Percentiles rank a stretch among this genome's conserved stretches.
Evolutionary conservation across 2,329 filamentous ascomycete genomes (phyloP).

Genomic region (Colletotrichum salicis): DNA sequence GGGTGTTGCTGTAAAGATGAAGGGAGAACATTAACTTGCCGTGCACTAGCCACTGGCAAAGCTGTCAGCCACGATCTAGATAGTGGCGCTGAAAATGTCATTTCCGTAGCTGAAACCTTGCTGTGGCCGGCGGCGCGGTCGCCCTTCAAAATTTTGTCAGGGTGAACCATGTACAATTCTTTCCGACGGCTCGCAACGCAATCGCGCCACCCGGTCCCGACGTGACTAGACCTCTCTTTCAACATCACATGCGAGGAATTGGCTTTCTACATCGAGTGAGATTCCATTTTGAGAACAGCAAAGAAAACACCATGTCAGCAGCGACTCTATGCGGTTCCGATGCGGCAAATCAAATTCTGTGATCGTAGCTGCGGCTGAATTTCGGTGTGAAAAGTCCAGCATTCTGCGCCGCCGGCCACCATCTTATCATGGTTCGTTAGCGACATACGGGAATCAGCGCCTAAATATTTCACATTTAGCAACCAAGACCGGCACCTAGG

Average conservation of each 20-base stretch:
- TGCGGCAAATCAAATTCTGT: not conserved
- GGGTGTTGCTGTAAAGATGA: not conserved
- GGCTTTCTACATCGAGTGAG: not conserved
- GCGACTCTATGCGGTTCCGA: not conserved
- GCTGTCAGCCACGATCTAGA: not conserved
- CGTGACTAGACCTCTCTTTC: not conserved
- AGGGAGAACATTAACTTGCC: not conserved
- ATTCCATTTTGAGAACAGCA: not conserved
- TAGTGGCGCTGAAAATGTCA: not conserved
- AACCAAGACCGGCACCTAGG: not conserved
- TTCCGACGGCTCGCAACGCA: not conserved
- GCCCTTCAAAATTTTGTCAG: not conserved
- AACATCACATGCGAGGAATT: not conserved
- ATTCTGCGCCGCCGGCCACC: not conserved
- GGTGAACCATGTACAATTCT: not conserved
- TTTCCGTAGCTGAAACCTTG: not conserved
- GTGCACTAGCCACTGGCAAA: not conserved
- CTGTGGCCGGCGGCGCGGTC: not conserved
- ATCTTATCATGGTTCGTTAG: not conserved
- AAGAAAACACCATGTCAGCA: not conserved
- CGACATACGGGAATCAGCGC: not conserved
- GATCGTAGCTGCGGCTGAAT: not conserved
- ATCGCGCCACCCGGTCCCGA: not conserved
- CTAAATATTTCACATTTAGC: not conserved
- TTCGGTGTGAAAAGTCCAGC: not conserved